Percentiles rank a stretch among this genome's conserved stretches.
Conservation (phyloP, 2,329 filamentous ascomycete genomes). For the Cladosporium halotolerans region DNA sequence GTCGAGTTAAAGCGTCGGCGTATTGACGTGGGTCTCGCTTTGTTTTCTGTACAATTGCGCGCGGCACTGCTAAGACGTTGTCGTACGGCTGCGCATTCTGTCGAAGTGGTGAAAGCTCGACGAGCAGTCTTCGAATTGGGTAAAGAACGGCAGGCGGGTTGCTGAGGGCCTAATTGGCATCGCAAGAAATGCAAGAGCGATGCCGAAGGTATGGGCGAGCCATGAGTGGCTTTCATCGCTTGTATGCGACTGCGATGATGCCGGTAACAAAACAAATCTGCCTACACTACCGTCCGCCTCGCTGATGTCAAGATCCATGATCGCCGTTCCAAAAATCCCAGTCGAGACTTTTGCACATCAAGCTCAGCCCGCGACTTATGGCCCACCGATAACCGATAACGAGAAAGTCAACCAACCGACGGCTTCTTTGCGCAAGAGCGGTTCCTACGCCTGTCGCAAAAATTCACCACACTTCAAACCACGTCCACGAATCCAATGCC, state of each 20-base stretch:
- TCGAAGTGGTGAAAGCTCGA: not conserved
- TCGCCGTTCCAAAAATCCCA: too few relatives aligned
- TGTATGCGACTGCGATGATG: not conserved
- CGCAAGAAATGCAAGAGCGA: conserved; percentile 66
- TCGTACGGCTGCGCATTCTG: not conserved
- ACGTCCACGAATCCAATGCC: not conserved
- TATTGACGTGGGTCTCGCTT: not conserved
- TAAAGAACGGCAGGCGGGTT: not conserved
- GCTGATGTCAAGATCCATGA: too few relatives aligned
- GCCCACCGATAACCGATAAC: too few relatives aligned
- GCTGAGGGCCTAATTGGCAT: conserved; percentile 49
- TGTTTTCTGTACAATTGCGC: not conserved
- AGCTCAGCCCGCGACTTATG: too few relatives aligned
- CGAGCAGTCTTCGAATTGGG: not conserved
- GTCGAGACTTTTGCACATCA: too few relatives aligned
- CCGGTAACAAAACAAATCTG: too few relatives aligned
- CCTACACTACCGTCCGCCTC: too few relatives aligned
- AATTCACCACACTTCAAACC: not conserved
- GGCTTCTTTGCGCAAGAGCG: too few relatives aligned
- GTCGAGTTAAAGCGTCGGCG: not conserved
- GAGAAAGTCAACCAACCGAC: too few relatives aligned
- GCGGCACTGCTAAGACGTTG: not conserved
- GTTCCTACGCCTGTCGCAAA: too few relatives aligned
- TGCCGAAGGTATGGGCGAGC: conserved; percentile 42
- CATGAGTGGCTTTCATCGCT: conserved; percentile 16